phyloP scores from a whole-genome alignment of 1,284 basidiomycete genomes.

The Vanrija humicola region DNA sequence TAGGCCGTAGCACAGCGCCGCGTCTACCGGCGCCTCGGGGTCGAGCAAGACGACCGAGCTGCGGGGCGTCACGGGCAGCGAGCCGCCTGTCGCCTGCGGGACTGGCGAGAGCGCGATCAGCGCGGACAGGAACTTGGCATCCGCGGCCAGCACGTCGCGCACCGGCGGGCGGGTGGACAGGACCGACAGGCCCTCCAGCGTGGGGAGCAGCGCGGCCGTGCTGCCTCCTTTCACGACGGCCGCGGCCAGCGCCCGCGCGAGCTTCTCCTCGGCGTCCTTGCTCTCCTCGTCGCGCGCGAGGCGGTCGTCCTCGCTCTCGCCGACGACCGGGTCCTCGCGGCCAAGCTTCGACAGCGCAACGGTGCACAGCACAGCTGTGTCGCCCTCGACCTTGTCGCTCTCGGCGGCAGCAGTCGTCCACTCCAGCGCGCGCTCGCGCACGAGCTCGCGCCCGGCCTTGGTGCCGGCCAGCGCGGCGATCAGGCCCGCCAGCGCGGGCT shows the following conservation, averaged over 20 bases:
- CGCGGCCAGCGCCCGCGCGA: slow-evolving; percentile 59
- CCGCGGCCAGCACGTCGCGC: slow-evolving; percentile 62
- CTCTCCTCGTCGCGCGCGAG: slow-evolving; percentile 16
- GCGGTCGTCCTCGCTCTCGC: slow-evolving; percentile 48
- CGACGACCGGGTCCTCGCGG: slow-evolving; percentile 54
- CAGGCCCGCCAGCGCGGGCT: slow-evolving; percentile 60
- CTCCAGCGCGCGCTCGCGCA: slow-evolving; percentile 53
- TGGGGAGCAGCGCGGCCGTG: slow-evolving; percentile 52
- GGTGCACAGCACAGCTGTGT: slow-evolving; percentile 55
- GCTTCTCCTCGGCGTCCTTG: slow-evolving; percentile 50
- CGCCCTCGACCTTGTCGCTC: slow-evolving; percentile 28
- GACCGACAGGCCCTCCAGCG: slow-evolving; percentile 78
- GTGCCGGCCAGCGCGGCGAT: slow-evolving; percentile 68
- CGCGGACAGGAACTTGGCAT: slow-evolving; percentile 57
- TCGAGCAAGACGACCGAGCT: slow-evolving; percentile 22
- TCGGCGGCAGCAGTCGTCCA: slow-evolving; percentile 48
- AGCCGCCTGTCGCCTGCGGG: slow-evolving; percentile 39
- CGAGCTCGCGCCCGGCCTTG: slow-evolving; percentile 62
- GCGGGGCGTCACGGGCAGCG: slow-evolving; percentile 55
- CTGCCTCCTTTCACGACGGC: slow-evolving; percentile 48
- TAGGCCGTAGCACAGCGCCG: slow-evolving; percentile 66
- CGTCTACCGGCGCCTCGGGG: slow-evolving; percentile 22
- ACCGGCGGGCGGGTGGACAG: slow-evolving; percentile 63
- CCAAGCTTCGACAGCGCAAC: slow-evolving; percentile 74
- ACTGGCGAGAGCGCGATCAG: slow-evolving; percentile 55